These are phyloP conservation scores for Aspergillus sp. DNA, from an alignment of 2,329 filamentous ascomycete species.

Conservation along the genomic window DNA sequence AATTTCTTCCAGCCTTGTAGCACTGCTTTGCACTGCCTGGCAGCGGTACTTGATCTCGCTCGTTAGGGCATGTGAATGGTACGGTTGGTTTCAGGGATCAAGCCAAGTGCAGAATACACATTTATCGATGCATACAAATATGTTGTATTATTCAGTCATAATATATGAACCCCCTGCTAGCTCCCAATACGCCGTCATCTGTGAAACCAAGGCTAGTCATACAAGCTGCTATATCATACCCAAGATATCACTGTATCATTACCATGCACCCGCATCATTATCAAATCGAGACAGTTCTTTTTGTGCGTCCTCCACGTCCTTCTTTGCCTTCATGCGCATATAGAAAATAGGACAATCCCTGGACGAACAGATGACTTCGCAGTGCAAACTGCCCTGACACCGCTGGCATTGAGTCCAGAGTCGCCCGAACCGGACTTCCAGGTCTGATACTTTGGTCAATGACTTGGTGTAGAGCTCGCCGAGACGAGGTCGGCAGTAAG, in stretches of 20 bases:
- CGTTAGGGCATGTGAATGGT: no score
- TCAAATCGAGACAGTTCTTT: constrained; percentile 91
- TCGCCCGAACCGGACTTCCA: constrained; percentile 88
- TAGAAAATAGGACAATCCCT: constrained; percentile 99
- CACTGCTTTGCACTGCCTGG: no score
- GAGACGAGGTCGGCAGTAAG: constrained; percentile 78
- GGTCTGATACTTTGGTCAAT: constrained; percentile 80
- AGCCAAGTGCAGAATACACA: no score
- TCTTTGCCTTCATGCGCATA: constrained; percentile 99
- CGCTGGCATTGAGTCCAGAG: constrained; percentile 98
- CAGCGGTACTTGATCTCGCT: no score
- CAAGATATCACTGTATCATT: constrained; percentile 13
- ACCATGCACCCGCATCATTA: constrained; percentile 74
- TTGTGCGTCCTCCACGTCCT: constrained; percentile 92
- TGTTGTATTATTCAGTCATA: not conserved
- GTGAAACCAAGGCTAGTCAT: constrained; percentile 4
- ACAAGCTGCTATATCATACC: constrained; percentile 16
- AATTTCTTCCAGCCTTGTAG: no score
- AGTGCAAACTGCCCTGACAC: constrained; percentile 96
- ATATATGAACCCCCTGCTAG: not conserved
- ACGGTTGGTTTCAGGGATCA: no score
- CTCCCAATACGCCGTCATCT: constrained; percentile 18
- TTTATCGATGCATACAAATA: not conserved
- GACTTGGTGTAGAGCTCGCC: constrained; percentile 94
- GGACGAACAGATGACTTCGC: constrained; percentile 94